Percentiles rank a stretch among this genome's conserved stretches.
These are phyloP conservation scores for Leishmania guyanensis DNA, from an alignment of 208 protist genomes.

Conservation along the genomic window DNA sequence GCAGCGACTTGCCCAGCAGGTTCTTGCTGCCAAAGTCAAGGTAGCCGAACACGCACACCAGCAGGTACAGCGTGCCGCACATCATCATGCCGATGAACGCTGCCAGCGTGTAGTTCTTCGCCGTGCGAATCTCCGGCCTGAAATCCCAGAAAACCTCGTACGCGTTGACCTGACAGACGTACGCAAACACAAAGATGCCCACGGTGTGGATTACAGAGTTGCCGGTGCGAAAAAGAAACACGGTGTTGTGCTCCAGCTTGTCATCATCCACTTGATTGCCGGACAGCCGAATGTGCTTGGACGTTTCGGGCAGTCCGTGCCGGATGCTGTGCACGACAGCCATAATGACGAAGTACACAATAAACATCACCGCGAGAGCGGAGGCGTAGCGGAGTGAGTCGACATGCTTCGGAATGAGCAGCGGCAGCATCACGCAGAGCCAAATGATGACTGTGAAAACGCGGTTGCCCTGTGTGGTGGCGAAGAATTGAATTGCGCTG, in stretches of 20 bases:
- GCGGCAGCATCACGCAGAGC: slow-evolving; percentile 60
- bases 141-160: slow-evolving; percentile 59
- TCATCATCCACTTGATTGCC: slow-evolving; percentile 13
- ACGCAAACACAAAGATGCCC: slow-evolving; percentile 66
- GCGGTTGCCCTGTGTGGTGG: slow-evolving; percentile 19
- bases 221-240: slow-evolving; percentile 49
- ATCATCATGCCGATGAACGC: slow-evolving; percentile 50
- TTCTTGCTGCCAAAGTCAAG: slow-evolving; percentile 59
- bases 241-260: slow-evolving; percentile 23
- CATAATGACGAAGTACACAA: slow-evolving; percentile 52
- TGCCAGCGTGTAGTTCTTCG: slow-evolving; percentile 40
- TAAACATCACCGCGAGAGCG: slow-evolving; percentile 49
- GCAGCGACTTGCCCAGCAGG: slow-evolving; percentile 46
- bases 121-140: slow-evolving; percentile 28
- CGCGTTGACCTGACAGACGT: slow-evolving; percentile 56
- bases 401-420: slow-evolving; percentile 63
- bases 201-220: slow-evolving; percentile 34
- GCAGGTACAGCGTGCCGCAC: slow-evolving; percentile 53
- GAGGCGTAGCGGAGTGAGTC: slow-evolving; percentile 68
- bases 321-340: slow-evolving; percentile 43
- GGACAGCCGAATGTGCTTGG: slow-evolving; percentile 18
- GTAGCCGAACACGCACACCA: slow-evolving; percentile 61
- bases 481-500: slow-evolving; percentile 32
- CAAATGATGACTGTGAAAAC: slow-evolving; percentile 42
- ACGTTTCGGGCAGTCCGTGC: slow-evolving; percentile 25